Evolutionary conservation across 176 grass and related monocot genomes (phyloP).

Genomic region (maize (Zea mays)): DNA sequence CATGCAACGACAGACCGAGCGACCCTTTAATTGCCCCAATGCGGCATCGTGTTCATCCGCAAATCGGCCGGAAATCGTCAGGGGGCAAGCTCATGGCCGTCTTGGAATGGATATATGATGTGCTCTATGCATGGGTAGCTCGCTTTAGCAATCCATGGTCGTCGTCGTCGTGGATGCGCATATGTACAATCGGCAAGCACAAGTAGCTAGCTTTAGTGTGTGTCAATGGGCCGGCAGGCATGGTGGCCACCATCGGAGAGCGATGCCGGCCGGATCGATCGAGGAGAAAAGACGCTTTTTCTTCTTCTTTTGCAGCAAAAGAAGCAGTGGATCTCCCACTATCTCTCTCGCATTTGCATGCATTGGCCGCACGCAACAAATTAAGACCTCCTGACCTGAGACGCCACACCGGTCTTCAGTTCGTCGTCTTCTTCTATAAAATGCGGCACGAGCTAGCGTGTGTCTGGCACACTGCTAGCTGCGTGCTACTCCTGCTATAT

Average conservation of each 20-base stretch:
- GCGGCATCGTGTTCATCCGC: not conserved
- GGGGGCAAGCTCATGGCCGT: not conserved
- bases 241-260: not conserved
- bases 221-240: not conserved
- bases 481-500: no score
- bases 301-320: not conserved
- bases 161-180: constrained; percentile 5
- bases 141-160: constrained; percentile 15
- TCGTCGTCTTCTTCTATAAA: constrained; percentile 47
- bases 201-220: not conserved
- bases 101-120: not conserved
- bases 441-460: constrained; percentile 35
- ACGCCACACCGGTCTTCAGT: no score
- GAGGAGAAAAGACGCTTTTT: no score
- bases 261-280: no score
- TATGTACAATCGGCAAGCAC: constrained; percentile 11
- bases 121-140: no score
- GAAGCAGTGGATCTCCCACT: constrained; percentile 4
- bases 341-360: not conserved
- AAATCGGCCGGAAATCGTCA: not conserved
- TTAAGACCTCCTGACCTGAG: not conserved
- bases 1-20: no score
- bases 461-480: constrained; percentile 59
- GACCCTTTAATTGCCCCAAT: not conserved
- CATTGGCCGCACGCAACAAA: not conserved